Percentiles rank a stretch among this genome's conserved stretches.
phyloP scores from a whole-genome alignment of 2,329 filamentous ascomycete species.

The Epichloe festucae region DNA sequence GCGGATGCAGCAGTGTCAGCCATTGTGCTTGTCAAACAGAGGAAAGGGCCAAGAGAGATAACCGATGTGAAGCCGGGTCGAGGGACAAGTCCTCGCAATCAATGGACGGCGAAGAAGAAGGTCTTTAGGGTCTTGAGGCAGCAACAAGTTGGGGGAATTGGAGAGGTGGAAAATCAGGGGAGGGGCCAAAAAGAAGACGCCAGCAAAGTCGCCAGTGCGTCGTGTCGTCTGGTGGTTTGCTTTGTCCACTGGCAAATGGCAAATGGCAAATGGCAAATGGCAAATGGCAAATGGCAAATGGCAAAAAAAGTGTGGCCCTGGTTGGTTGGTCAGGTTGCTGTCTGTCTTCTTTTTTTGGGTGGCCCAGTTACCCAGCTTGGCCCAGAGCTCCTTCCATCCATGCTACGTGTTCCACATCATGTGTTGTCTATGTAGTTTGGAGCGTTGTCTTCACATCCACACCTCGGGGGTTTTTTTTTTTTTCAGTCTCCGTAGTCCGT shows the following conservation, averaged over 20 bases:
- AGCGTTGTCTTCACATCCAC: no score
- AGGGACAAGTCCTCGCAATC: constrained; percentile 4
- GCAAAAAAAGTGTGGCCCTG: neutral
- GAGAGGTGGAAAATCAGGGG: neutral
- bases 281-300: neutral
- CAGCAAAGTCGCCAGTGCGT: neutral
- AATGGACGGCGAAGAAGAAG: neutral
- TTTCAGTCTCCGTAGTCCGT: no score
- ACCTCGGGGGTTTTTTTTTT: no score
- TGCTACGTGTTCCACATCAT: no score
- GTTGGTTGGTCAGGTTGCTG: neutral
- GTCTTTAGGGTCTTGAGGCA: neutral
- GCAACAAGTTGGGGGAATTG: neutral
- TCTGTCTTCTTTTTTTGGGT: neutral
- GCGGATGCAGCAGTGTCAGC: constrained; percentile 32
- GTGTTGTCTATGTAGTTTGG: no score
- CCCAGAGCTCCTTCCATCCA: neutral
- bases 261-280: no score
- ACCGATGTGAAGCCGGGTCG: constrained; percentile 10
- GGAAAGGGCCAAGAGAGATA: constrained; percentile 4
- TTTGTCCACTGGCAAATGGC: neutral
- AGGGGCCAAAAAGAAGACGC: neutral
- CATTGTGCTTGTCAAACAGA: constrained; percentile 23
- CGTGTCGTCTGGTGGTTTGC: neutral
- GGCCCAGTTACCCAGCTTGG: neutral